phyloP scores from a whole-genome alignment of 768 basidiomycete genomes.

The Pisolithus orientalis region DNA sequence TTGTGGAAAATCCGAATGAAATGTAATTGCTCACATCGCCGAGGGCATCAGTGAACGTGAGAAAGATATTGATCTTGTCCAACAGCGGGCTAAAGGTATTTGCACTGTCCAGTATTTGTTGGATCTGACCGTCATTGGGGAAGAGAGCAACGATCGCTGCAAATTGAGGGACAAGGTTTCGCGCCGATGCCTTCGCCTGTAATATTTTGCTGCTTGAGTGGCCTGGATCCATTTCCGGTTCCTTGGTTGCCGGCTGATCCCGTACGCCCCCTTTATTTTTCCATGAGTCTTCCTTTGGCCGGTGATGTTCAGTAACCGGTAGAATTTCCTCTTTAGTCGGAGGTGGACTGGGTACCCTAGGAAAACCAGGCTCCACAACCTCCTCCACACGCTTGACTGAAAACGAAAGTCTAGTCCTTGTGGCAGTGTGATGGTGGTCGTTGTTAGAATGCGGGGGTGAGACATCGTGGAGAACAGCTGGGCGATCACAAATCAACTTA shows the following conservation, averaged over 20 bases:
- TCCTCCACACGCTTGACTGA: neutral
- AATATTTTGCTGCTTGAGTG: too few relatives aligned
- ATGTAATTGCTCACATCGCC: neutral
- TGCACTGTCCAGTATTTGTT: neutral
- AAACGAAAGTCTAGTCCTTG: neutral
- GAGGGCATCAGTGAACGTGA: neutral
- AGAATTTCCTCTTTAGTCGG: too few relatives aligned
- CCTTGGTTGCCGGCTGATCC: neutral
- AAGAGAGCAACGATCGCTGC: neutral
- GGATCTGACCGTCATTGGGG: neutral
- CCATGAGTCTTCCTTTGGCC: neutral
- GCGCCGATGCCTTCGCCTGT: neutral
- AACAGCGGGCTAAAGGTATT: slow-evolving; percentile 3
- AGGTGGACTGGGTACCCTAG: too few relatives aligned
- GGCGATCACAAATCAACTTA: neutral
- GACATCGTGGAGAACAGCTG: neutral
- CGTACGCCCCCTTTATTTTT: too few relatives aligned
- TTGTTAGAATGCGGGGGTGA: neutral
- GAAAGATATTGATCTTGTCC: slow-evolving; percentile 5
- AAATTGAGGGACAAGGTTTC: neutral
- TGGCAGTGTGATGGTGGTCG: neutral
- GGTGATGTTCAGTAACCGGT: neutral
- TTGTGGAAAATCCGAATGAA: neutral
- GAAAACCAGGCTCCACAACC: neutral
- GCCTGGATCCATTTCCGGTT: too few relatives aligned